These are phyloP conservation scores for Tilletia horrida DNA, from an alignment of 1,284 basidiomycete species.

Conservation along the genomic window DNA sequence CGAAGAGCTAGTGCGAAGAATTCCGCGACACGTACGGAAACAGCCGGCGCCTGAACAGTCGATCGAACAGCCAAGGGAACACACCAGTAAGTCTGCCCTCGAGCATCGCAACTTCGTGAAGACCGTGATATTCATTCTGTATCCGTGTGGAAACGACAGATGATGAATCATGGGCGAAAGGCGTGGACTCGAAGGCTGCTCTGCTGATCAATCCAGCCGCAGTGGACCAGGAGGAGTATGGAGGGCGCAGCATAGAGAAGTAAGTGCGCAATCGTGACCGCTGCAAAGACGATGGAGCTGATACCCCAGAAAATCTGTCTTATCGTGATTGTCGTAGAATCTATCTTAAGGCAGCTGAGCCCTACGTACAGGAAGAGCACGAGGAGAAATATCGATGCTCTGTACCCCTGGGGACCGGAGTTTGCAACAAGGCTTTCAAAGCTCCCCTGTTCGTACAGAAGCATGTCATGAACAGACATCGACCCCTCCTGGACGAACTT, in stretches of 20 bases:
- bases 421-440: constrained; percentile 49
- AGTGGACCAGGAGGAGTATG: constrained; percentile 32
- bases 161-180: constrained; percentile 41
- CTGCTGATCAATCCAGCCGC: constrained; percentile 32
- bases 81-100: constrained; percentile 21
- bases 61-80: constrained; percentile 30
- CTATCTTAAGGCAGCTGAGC: constrained; percentile 31
- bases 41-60: constrained; percentile 26
- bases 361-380: constrained; percentile 40
- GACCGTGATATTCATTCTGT: too few relatives aligned
- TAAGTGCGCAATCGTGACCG: not conserved
- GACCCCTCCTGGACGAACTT: constrained; percentile 29
- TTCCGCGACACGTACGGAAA: constrained; percentile 36
- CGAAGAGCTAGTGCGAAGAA: constrained; percentile 46
- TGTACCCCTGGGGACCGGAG: constrained; percentile 27
- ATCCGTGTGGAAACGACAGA: constrained; percentile 5
- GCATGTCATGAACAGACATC: constrained; percentile 50
- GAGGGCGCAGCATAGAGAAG: constrained; percentile 32
- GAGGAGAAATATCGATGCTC: constrained; percentile 47
- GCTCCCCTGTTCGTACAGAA: constrained; percentile 46
- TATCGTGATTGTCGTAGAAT: too few relatives aligned
- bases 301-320: not conserved
- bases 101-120: too few relatives aligned
- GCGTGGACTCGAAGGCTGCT: constrained; percentile 38
- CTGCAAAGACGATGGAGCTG: too few relatives aligned